Conservation (phyloP, 2,329 filamentous ascomycete species). For the Emmonsia crescens region DNA sequence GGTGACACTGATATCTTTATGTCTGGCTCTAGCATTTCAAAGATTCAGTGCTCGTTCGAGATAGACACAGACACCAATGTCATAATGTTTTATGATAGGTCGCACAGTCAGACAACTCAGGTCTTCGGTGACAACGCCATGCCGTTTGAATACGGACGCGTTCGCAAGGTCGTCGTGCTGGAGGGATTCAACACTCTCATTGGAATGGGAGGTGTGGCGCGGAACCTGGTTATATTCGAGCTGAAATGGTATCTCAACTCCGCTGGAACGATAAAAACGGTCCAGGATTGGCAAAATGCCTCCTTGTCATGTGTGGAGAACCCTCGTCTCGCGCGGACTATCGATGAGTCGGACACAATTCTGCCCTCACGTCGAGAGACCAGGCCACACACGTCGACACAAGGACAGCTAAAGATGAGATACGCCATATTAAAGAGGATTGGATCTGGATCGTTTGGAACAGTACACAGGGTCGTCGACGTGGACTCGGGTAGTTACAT, state of each 20-base stretch:
- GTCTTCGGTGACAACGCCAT: slow-evolving; percentile 12
- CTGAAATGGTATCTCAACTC: slow-evolving; percentile 5
- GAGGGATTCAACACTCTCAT: slow-evolving; percentile 11
- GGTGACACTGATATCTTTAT: slow-evolving; percentile 12
- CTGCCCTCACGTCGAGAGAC: not conserved
- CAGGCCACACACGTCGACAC: not conserved
- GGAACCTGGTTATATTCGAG: slow-evolving; percentile 9
- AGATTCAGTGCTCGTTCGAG: slow-evolving; percentile 17
- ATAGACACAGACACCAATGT: slow-evolving; percentile 9
- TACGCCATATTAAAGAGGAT: slow-evolving; percentile 7
- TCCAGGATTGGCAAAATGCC: not conserved
- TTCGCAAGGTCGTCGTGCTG: slow-evolving; percentile 14
- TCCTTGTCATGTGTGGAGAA: not conserved
- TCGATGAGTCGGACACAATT: slow-evolving; percentile 3
- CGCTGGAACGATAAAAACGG: not conserved
- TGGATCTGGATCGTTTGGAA: slow-evolving; percentile 14
- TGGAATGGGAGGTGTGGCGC: slow-evolving; percentile 11
- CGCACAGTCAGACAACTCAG: slow-evolving; percentile 10
- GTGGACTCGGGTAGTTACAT: slow-evolving; percentile 6
- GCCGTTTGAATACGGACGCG: slow-evolving; percentile 10
- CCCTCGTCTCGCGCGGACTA: not conserved
- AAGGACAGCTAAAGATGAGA: slow-evolving; percentile 9
- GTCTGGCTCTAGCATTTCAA: slow-evolving; percentile 10
- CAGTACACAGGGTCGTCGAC: slow-evolving; percentile 7
- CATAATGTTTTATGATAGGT: slow-evolving; percentile 14